Conservation (phyloP, 208 protist species). For the Phytomonas francai region DNA sequence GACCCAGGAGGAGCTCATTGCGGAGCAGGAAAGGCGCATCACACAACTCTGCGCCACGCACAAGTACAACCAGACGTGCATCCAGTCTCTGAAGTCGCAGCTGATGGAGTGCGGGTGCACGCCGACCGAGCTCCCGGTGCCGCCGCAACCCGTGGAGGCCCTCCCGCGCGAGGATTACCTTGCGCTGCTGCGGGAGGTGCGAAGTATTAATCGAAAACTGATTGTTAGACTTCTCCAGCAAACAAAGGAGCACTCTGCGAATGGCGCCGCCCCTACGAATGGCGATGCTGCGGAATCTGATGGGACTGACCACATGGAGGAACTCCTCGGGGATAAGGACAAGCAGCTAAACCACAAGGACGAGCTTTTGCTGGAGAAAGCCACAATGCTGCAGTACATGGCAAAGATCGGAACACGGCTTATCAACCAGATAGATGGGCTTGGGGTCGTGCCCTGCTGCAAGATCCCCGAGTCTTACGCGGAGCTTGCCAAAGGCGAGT, state of each 20-base stretch:
- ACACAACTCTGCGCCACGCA: conserved; percentile 27
- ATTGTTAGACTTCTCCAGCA: conserved; percentile 27
- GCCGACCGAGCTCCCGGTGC: conserved; percentile 16
- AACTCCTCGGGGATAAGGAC: conserved; percentile 60
- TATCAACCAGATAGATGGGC: conserved; percentile 60
- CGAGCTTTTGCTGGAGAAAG: conserved; percentile 68
- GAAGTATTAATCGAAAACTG: conserved; percentile 41
- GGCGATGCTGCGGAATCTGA: neutral
- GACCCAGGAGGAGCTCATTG: conserved; percentile 42
- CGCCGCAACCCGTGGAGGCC: conserved; percentile 38
- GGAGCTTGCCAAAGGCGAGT: conserved; percentile 51
- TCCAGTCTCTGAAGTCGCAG: conserved; percentile 29
- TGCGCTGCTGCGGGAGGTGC: conserved; percentile 45
- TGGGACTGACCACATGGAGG: conserved; percentile 13
- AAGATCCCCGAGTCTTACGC: conserved; percentile 55
- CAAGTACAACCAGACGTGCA: conserved; percentile 29
- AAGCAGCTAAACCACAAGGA: conserved; percentile 65
- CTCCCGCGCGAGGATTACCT: conserved; percentile 67
- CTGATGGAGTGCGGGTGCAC: conserved; percentile 20
- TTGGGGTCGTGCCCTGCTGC: conserved; percentile 61
- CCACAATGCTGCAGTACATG: conserved; percentile 68
- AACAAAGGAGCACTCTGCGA: neutral
- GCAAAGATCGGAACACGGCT: conserved; percentile 55
- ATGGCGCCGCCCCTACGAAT: conserved; percentile 2
- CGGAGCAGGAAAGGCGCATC: conserved; percentile 51